Conservation (phyloP, 2,329 filamentous ascomycete genomes). For the Zasmidium citrigriseum region DNA sequence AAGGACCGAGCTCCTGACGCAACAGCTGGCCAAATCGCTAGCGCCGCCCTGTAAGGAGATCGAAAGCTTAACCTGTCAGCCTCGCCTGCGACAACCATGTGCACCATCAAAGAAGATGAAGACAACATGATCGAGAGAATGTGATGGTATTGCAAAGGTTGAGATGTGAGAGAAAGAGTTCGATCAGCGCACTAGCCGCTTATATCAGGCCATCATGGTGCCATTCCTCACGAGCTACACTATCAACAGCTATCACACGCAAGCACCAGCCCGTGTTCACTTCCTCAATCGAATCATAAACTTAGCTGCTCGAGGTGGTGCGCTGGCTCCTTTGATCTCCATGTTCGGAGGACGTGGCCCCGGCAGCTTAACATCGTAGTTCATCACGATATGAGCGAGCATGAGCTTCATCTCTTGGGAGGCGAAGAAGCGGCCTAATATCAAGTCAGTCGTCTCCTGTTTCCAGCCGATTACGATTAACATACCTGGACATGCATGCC, state of each 20-base stretch:
- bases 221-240: no score
- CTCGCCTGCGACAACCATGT: no score
- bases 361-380: slow-evolving; percentile 37
- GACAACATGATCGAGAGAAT: no score
- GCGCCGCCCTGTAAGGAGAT: background rate
- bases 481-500: slow-evolving; percentile 36
- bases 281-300: slow-evolving; percentile 11
- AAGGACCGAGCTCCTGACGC: background rate
- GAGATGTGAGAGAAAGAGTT: background rate
- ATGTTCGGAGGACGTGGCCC: slow-evolving; percentile 17
- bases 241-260: no score
- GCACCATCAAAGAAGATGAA: no score
- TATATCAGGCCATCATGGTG: background rate
- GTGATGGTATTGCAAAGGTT: background rate
- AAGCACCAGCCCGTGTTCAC: no score
- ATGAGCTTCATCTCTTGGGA: slow-evolving; percentile 50
- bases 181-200: background rate
- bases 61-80: background rate
- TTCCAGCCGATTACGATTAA: slow-evolving; percentile 41
- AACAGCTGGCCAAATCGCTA: background rate
- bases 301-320: slow-evolving; percentile 11
- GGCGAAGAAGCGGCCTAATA: slow-evolving; percentile 47
- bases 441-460: slow-evolving; percentile 8
- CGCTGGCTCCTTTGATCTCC: slow-evolving; percentile 13
- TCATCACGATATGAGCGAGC: slow-evolving; percentile 44